These are phyloP conservation scores for Kwoniella botswanensis DNA, from an alignment of 768 basidiomycete species.

Conservation along the genomic window DNA sequence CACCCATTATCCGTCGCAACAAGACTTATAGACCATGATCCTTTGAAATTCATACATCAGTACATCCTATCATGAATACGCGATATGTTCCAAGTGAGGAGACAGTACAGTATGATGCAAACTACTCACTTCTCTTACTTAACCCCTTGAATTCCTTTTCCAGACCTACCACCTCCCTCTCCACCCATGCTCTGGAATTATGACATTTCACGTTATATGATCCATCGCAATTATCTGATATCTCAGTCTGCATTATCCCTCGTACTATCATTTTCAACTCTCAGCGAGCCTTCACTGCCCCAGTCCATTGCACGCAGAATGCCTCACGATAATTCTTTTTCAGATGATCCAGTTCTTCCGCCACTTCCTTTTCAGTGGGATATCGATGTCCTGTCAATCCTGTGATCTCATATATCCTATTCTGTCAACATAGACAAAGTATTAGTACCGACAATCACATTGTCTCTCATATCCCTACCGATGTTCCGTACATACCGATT, in stretches of 20 bases:
- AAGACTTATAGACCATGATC: slow-evolving; percentile 14
- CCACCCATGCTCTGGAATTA: slow-evolving; percentile 6
- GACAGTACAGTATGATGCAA: too few species aligned
- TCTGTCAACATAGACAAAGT: not conserved
- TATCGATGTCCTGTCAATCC: slow-evolving; percentile 10
- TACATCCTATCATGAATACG: too few species aligned
- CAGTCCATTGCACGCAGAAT: too few species aligned
- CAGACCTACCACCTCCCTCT: not conserved
- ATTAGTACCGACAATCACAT: not conserved
- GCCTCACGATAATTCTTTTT: slow-evolving; percentile 1
- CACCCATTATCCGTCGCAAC: not conserved
- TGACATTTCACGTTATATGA: slow-evolving; percentile 6
- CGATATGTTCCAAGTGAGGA: too few species aligned
- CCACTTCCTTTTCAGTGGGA: slow-evolving; percentile 5
- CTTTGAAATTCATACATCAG: not conserved
- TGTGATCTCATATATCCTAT: slow-evolving; percentile 6
- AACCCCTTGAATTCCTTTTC: slow-evolving; percentile 5
- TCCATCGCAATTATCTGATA: slow-evolving; percentile 4
- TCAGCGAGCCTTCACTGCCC: too few species aligned
- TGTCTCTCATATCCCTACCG: too few species aligned
- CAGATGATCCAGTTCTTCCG: slow-evolving; percentile 7
- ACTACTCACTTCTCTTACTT: not conserved
- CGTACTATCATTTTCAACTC: not conserved
- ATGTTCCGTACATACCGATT: not conserved
- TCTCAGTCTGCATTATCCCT: slow-evolving; percentile 1